phyloP scores from a whole-genome alignment of 345 rosid species.

The Psidium guajava region DNA sequence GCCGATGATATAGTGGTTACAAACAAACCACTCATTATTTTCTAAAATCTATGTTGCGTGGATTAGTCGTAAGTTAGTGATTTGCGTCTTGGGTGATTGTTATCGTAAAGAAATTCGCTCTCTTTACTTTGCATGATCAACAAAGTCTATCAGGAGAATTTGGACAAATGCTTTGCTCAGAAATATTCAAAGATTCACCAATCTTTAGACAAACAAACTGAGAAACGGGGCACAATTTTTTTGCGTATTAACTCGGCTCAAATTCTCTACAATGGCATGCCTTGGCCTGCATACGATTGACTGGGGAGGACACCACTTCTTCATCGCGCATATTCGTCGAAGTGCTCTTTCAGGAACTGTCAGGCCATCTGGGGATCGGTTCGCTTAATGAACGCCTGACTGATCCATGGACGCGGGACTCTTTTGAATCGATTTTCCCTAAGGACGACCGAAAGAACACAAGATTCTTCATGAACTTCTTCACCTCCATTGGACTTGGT shows the following conservation, averaged over 20 bases:
- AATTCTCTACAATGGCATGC: conserved; percentile 95
- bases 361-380: conserved; percentile 80
- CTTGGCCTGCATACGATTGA: conserved; percentile 65
- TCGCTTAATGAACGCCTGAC: conserved; percentile 13
- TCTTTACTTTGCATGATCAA: conserved; percentile 51
- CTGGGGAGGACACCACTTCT: conserved; percentile 91
- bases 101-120: neutral
- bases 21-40: no score
- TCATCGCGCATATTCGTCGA: conserved; percentile 4
- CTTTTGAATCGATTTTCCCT: conserved; percentile 50
- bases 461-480: conserved; percentile 72
- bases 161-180: conserved; percentile 82
- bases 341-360: conserved; percentile 57
- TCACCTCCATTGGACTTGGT: conserved; percentile 93
- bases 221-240: conserved; percentile 82
- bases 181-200: conserved; percentile 93
- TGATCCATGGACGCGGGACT: neutral
- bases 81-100: no score
- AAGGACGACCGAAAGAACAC: conserved; percentile 90
- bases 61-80: no score
- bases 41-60: no score
- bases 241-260: conserved; percentile 86
- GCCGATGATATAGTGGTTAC: no score
- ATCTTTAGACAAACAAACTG: conserved; percentile 78
- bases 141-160: conserved; percentile 80